Conservation (phyloP, 1,139 yeast species). For the Maudiozyma humilis region DNA sequence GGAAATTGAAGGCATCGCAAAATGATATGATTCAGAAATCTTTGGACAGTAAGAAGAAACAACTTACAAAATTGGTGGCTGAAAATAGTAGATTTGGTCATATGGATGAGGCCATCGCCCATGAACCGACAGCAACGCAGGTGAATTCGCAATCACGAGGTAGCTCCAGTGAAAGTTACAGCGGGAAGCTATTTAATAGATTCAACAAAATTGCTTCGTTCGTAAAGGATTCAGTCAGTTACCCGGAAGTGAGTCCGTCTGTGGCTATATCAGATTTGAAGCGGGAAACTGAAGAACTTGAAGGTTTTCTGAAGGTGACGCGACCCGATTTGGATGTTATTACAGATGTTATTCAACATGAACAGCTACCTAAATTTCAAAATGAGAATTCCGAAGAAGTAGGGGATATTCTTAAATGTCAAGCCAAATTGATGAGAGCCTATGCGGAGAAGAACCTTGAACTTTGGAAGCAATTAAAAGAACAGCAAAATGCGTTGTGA, state of each 20-base stretch:
- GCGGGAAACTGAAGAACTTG: conserved; percentile 27
- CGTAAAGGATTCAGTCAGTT: conserved; percentile 32
- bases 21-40: conserved; percentile 39
- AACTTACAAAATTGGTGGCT: conserved; percentile 28
- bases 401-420: conserved; percentile 19
- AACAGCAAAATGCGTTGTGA: conserved; percentile 4
- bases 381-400: conserved; percentile 26
- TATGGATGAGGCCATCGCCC: conserved; percentile 29
- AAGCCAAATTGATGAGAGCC: conserved; percentile 27
- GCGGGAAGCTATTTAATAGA: conserved; percentile 22
- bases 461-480: conserved; percentile 33
- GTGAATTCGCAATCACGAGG: conserved; percentile 25
- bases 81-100: conserved; percentile 30
- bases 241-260: conserved; percentile 26
- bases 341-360: conserved; percentile 25
- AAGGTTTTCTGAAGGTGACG: conserved; percentile 30
- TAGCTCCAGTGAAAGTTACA: conserved; percentile 15
- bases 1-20: conserved; percentile 63
- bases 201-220: conserved; percentile 29
- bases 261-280: conserved; percentile 21
- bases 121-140: conserved; percentile 28
- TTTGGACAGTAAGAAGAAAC: conserved; percentile 24
- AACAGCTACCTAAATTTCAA: conserved; percentile 25
- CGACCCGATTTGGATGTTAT: conserved; percentile 30
- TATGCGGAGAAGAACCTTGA: conserved; percentile 31